Percentiles rank a stretch among this genome's conserved stretches.
Evolutionary conservation across 2,329 filamentous ascomycete species (phyloP).

Genomic region (Pestalotiopsis sp.): DNA sequence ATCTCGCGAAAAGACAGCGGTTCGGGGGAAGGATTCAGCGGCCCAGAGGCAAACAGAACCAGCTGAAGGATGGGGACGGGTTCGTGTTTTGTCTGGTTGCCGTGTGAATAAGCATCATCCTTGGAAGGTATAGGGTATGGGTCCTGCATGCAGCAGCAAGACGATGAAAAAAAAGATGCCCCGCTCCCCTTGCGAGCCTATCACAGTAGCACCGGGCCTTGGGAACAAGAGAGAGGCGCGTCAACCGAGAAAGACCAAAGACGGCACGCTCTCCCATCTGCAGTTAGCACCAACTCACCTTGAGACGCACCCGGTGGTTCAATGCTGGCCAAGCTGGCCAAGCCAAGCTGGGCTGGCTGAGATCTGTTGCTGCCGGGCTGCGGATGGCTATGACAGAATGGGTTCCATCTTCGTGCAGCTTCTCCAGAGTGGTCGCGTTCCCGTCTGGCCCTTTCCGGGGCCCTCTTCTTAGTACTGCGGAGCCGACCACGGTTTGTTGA

Average conservation of each 20-base stretch:
- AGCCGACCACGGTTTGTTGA: not conserved
- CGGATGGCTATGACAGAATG: not conserved
- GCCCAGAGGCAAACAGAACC: not conserved
- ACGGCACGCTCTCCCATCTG: not conserved
- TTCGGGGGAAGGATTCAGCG: not conserved
- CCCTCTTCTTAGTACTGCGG: not conserved
- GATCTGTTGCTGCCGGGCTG: not conserved
- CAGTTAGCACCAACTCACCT: not conserved
- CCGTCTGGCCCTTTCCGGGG: not conserved
- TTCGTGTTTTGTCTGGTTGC: conserved; percentile 9
- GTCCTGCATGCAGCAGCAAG: conserved; percentile 7
- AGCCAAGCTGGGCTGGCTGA: not conserved
- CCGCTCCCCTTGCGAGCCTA: conserved; percentile 7
- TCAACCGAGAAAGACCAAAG: conserved; percentile 1
- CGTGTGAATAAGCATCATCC: conserved; percentile 18
- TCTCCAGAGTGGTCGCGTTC: conserved; percentile 10
- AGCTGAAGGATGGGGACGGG: not conserved
- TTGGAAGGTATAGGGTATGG: conserved; percentile 12
- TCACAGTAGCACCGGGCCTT: not conserved
- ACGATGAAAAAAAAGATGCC: not conserved
- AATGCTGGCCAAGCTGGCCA: too few species aligned
- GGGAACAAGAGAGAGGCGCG: conserved; percentile 5
- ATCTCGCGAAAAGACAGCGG: not conserved
- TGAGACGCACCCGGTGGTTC: conserved; percentile 11
- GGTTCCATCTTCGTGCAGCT: not conserved